A percentile compares a stretch with the other conserved stretches of the same genome.
Evolutionary conservation across 805 yeast species (phyloP).

Genomic region (Pichia exigua): DNA sequence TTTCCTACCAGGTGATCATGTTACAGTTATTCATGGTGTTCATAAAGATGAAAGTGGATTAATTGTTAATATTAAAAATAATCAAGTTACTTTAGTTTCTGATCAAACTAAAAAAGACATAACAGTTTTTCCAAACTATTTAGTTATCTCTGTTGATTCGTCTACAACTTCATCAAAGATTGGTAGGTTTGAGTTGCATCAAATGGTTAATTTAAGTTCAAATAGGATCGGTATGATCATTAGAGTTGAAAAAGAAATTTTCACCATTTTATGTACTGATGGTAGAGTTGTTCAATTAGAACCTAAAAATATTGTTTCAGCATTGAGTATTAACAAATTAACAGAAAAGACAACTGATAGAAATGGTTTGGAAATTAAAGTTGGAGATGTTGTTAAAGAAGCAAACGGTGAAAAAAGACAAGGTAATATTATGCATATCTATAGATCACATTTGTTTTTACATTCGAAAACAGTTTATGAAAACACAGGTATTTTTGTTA

Average conservation of each 20-base stretch:
- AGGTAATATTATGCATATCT: constrained; percentile 82
- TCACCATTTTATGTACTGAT: constrained; percentile 71
- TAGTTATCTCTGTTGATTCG: constrained; percentile 81
- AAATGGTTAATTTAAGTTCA: constrained; percentile 80
- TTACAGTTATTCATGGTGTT: constrained; percentile 84
- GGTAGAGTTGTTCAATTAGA: constrained; percentile 66
- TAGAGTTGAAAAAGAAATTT: constrained; percentile 81
- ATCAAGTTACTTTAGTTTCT: constrained; percentile 81
- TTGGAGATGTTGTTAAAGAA: constrained; percentile 92
- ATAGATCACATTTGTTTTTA: constrained; percentile 70
- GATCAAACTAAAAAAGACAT: constrained; percentile 86
- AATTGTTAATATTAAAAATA: constrained; percentile 73
- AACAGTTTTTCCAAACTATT: constrained; percentile 85
- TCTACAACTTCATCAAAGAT: constrained; percentile 63
- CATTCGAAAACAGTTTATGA: constrained; percentile 74
- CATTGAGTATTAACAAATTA: constrained; percentile 54
- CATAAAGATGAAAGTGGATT: constrained; percentile 92
- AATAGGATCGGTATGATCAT: constrained; percentile 84
- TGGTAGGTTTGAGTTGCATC: constrained; percentile 80
- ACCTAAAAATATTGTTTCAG: constrained; percentile 78
- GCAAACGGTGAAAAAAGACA: constrained; percentile 74
- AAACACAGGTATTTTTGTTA: constrained; percentile 87
- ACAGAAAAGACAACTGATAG: constrained; percentile 82
- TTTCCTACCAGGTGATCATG: constrained; percentile 90
- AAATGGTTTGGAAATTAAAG: constrained; percentile 73